Conservation (phyloP, 148 eudicot genomes). For the Rheum nobile region DNA sequence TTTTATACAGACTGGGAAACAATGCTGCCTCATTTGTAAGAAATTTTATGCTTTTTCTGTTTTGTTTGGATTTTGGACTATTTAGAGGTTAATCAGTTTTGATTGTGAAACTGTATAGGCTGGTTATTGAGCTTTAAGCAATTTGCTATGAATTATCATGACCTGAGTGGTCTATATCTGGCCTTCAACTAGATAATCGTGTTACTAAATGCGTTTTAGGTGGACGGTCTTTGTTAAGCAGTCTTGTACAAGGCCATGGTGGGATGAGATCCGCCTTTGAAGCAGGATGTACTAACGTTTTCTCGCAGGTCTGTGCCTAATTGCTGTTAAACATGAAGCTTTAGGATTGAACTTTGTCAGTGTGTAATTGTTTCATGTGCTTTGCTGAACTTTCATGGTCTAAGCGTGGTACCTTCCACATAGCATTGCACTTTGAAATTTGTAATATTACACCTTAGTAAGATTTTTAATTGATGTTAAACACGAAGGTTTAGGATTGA, state of each 20-base stretch:
- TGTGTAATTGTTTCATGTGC: not conserved
- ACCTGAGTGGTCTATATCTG: not conserved
- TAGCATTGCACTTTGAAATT: not conserved
- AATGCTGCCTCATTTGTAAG: not conserved
- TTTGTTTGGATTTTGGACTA: not conserved
- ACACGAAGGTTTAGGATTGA: not conserved
- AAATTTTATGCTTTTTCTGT: not conserved
- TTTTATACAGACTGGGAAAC: not conserved
- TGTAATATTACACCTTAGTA: not conserved
- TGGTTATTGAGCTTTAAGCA: not conserved
- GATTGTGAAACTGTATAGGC: not conserved
- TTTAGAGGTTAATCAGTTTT: not conserved
- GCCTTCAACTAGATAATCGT: not conserved
- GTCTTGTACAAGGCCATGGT: conserved; percentile 28
- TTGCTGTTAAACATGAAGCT: not conserved
- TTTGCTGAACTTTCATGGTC: not conserved
- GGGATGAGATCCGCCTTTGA: conserved; percentile 23
- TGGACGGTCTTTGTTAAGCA: conserved; percentile 43
- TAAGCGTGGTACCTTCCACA: not conserved
- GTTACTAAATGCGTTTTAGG: conserved; percentile 16
- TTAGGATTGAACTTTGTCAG: not conserved
- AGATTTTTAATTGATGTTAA: not conserved
- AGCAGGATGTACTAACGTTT: conserved; percentile 17
- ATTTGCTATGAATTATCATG: not conserved
- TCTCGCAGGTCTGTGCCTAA: conserved; percentile 39